These are phyloP conservation scores for Salix dunnii DNA, from an alignment of 345 rosid genomes.

Conservation along the genomic window DNA sequence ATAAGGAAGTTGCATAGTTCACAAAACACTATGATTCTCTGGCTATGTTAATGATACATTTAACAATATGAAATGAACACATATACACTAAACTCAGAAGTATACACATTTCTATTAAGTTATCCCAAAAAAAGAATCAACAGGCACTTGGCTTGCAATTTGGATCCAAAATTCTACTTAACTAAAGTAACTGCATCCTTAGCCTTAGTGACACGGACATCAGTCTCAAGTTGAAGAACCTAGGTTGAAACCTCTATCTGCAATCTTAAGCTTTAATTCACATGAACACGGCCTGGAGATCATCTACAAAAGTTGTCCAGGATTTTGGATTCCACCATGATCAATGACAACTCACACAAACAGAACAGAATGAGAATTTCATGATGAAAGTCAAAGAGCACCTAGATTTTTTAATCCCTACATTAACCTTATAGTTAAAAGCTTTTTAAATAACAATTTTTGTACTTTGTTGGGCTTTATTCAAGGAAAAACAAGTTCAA, in stretches of 20 bases:
- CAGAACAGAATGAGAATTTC: not conserved
- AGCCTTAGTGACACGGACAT: not conserved
- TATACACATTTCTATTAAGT: not conserved
- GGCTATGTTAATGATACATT: not conserved
- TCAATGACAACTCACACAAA: not conserved
- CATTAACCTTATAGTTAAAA: not conserved
- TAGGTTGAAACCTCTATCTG: not conserved
- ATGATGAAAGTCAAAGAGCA: not conserved
- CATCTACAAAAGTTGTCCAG: not conserved
- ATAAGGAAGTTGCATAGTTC: not conserved
- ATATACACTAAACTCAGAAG: not conserved
- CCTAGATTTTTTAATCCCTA: not conserved
- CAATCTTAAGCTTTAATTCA: not conserved
- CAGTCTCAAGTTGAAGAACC: not conserved
- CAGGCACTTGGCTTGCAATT: not conserved
- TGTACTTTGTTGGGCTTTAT: not conserved
- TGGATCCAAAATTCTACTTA: not conserved
- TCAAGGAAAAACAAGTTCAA: not conserved
- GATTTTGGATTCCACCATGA: not conserved
- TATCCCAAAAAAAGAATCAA: not conserved
- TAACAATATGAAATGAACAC: not conserved
- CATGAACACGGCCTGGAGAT: not conserved
- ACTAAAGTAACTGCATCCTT: not conserved
- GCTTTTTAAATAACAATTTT: not conserved
- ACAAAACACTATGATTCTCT: not conserved